phyloP scores from a whole-genome alignment of 1,284 basidiomycete species.

The Pseudozyma sp. region DNA sequence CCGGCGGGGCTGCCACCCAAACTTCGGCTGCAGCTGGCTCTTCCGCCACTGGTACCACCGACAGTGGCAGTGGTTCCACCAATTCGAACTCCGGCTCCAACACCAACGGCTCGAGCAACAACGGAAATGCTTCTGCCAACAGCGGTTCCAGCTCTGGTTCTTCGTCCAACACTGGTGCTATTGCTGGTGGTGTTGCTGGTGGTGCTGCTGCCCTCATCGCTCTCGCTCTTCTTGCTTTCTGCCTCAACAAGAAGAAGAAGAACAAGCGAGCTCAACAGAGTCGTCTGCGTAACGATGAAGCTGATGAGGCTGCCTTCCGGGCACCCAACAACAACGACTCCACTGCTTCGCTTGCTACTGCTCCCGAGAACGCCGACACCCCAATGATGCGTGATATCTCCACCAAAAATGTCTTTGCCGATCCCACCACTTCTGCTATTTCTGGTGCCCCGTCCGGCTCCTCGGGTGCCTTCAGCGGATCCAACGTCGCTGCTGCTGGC shows the following conservation, averaged over 20 bases:
- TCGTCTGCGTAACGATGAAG: conserved; percentile 39
- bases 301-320: conserved; percentile 48
- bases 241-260: conserved; percentile 43
- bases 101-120: conserved; percentile 8
- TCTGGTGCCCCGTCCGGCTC: conserved; percentile 34
- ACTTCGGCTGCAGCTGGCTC: conserved; percentile 3
- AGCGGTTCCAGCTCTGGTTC: conserved; percentile 26
- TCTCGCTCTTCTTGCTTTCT: conserved; percentile 41
- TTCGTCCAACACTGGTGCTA: conserved; percentile 47
- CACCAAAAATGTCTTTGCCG: conserved; percentile 50
- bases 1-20: conserved; percentile 16
- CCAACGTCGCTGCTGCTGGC: conserved; percentile 26
- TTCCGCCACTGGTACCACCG: conserved; percentile 4
- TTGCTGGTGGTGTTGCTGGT: conserved; percentile 53
- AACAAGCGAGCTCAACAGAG: conserved; percentile 33
- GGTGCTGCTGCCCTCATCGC: conserved; percentile 37
- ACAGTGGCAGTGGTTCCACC: not conserved
- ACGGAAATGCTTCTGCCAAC: conserved; percentile 2
- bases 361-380: conserved; percentile 43
- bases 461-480: conserved; percentile 22
- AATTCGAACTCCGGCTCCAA: conserved; percentile 4
- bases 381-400: conserved; percentile 54
- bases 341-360: conserved; percentile 45
- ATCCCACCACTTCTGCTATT: conserved; percentile 26
- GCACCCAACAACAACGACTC: conserved; percentile 55